A percentile compares a stretch with the other conserved stretches of the same genome.
Evolutionary conservation across 768 basidiomycete species (phyloP).

Genomic region (Boletales sp.): DNA sequence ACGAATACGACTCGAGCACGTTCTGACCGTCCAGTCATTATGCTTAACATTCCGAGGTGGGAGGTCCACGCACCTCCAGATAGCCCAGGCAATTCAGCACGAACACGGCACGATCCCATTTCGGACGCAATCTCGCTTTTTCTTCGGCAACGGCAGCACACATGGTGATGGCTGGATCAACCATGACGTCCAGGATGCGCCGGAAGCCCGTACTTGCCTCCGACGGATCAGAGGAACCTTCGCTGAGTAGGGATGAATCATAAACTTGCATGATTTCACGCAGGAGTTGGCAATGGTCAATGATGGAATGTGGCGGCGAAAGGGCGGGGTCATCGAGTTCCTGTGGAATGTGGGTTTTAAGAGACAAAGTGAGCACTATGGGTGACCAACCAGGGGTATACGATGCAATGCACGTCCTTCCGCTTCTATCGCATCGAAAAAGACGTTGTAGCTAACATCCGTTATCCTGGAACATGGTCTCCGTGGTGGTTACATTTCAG

Average conservation of each 20-base stretch:
- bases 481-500: background rate
- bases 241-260: constrained; percentile 76
- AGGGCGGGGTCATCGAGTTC: constrained; percentile 67
- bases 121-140: constrained; percentile 48
- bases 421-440: constrained; percentile 83
- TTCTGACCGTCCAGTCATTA: constrained; percentile 35
- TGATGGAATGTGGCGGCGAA: constrained; percentile 70
- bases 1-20: constrained; percentile 63
- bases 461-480: constrained; percentile 55
- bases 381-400: constrained; percentile 47
- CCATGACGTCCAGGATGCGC: constrained; percentile 72
- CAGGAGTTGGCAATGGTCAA: constrained; percentile 80
- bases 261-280: constrained; percentile 89
- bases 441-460: constrained; percentile 74
- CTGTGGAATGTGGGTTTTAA: constrained; percentile 29
- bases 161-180: constrained; percentile 82
- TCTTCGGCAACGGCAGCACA: constrained; percentile 65
- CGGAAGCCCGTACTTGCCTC: constrained; percentile 17
- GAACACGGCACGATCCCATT: constrained; percentile 83
- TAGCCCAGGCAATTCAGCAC: constrained; percentile 84
- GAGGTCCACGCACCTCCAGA: constrained; percentile 54
- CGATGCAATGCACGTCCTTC: constrained; percentile 68
- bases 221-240: constrained; percentile 18
- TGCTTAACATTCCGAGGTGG: too few species aligned
- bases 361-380: background rate